These are phyloP conservation scores for Sicyos edulis DNA, from an alignment of 306 rosid genomes.

Conservation along the genomic window DNA sequence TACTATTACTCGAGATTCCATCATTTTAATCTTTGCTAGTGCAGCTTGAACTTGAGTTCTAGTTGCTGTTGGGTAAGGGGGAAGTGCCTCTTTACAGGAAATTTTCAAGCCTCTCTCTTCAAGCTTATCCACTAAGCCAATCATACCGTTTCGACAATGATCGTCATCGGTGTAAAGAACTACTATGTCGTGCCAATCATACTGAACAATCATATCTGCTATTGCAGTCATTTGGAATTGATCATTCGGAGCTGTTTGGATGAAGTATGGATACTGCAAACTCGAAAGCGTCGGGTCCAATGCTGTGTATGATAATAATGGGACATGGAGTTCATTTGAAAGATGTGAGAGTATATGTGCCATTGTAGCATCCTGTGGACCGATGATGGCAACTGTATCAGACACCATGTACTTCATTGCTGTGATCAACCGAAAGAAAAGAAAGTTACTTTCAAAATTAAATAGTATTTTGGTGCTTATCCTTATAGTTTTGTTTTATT, in stretches of 20 bases:
- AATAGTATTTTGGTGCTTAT: background rate
- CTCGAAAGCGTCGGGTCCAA: conserved; percentile 39
- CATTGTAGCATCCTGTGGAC: conserved; percentile 44
- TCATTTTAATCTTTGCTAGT: conserved; percentile 27
- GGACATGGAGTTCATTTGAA: conserved; percentile 46
- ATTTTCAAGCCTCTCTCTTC: conserved; percentile 33
- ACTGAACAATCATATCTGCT: conserved; percentile 35
- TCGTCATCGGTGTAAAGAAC: conserved; percentile 45
- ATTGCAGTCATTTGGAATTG: conserved; percentile 46
- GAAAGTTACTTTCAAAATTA: background rate
- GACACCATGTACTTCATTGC: conserved; percentile 41
- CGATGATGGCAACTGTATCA: conserved; percentile 41
- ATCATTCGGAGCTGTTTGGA: conserved; percentile 58
- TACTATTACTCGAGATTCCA: conserved; percentile 42
- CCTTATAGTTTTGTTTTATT: background rate
- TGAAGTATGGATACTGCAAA: conserved; percentile 45
- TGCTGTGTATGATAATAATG: conserved; percentile 44
- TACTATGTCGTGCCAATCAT: conserved; percentile 34
- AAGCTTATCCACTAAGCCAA: conserved; percentile 38
- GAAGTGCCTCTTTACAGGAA: conserved; percentile 40
- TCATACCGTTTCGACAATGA: conserved; percentile 39
- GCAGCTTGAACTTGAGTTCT: conserved; percentile 21
- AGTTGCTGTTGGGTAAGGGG: conserved; percentile 41
- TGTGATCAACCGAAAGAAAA: conserved; percentile 24
- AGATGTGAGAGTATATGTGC: conserved; percentile 44